Evolutionary conservation across 2,329 filamentous ascomycete genomes (phyloP).

Genomic region (Calonectria multiphialidica): DNA sequence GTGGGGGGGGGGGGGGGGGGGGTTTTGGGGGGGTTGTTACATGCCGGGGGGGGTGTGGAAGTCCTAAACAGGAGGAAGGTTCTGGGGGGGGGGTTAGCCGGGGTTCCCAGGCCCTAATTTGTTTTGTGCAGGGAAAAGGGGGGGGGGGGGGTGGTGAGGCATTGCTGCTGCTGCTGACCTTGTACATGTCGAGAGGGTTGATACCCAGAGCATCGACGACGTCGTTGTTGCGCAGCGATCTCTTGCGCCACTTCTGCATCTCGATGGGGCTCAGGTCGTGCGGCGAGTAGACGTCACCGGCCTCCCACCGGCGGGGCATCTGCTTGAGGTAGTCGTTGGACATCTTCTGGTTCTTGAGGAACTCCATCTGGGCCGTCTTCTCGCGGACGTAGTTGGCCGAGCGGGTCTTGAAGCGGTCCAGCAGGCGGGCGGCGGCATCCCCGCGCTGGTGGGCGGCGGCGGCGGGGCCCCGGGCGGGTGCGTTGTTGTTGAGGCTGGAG

Average conservation of each 20-base stretch:
- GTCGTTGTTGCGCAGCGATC: conserved; percentile 71
- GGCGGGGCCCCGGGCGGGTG: not conserved
- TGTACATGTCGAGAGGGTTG: conserved; percentile 87
- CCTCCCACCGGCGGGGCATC: conserved; percentile 77
- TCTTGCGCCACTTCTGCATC: conserved; percentile 82
- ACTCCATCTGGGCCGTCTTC: conserved; percentile 52
- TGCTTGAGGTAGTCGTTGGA: conserved; percentile 70
- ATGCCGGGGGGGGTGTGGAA: too few relatives aligned
- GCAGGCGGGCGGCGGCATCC: conserved; percentile 44
- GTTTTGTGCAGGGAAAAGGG: too few relatives aligned
- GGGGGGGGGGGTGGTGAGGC: too few relatives aligned
- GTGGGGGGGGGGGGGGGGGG: too few relatives aligned
- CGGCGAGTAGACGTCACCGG: conserved; percentile 90
- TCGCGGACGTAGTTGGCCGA: conserved; percentile 35
- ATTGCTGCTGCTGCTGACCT: too few relatives aligned
- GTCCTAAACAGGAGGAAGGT: too few relatives aligned
- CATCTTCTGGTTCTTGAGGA: conserved; percentile 53
- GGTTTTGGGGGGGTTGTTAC: too few relatives aligned
- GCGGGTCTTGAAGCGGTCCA: conserved; percentile 43
- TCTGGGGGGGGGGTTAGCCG: too few relatives aligned
- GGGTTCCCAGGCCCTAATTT: too few relatives aligned
- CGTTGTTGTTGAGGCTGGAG: conserved; percentile 37
- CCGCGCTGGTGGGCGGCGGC: conserved; percentile 27
- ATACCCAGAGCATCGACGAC: conserved; percentile 84
- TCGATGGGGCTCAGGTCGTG: conserved; percentile 85